These are phyloP conservation scores for Gossypium longicalyx DNA, from an alignment of 345 rosid species.

Conservation along the genomic window DNA sequence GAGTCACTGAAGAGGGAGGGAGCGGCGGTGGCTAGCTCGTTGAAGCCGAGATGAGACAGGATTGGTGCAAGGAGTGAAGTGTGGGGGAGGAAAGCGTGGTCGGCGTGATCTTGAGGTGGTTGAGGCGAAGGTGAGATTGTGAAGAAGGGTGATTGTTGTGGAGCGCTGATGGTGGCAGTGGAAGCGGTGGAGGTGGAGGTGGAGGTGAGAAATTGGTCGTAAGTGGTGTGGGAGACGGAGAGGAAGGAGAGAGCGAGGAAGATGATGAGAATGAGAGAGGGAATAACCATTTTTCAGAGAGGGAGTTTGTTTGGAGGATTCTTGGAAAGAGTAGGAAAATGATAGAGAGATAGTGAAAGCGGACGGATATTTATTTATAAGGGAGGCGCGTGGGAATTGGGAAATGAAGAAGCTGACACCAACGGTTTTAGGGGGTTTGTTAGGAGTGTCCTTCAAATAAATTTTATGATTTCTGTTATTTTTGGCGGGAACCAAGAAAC, in stretches of 20 bases:
- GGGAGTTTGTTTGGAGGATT: too few relatives aligned
- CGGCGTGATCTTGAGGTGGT: constrained; percentile 17
- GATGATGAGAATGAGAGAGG: constrained; percentile 1
- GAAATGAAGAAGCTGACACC: neutral
- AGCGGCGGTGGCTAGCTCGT: constrained; percentile 48
- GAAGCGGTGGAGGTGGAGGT: constrained; percentile 6
- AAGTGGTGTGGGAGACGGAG: constrained; percentile 12
- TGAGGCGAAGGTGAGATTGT: constrained; percentile 3
- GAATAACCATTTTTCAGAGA: constrained; percentile 26
- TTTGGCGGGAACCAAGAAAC: constrained; percentile 23
- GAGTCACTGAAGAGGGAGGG: constrained; percentile 42
- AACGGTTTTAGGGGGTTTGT: neutral
- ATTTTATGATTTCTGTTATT: constrained; percentile 13
- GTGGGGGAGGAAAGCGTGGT: constrained; percentile 28
- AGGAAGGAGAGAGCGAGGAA: constrained; percentile 15
- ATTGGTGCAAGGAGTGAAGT: constrained; percentile 39
- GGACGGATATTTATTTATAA: constrained; percentile 10
- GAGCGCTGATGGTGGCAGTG: neutral
- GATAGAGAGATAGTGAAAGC: neutral
- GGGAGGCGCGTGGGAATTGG: constrained; percentile 19
- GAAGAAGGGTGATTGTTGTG: constrained; percentile 11
- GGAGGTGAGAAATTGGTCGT: constrained; percentile 3
- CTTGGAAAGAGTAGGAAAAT: too few relatives aligned
- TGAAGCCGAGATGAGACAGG: constrained; percentile 63
- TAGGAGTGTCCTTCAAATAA: neutral